Evolutionary conservation across 2,329 filamentous ascomycete species (phyloP).

Genomic region (Colletotrichum sp.): DNA sequence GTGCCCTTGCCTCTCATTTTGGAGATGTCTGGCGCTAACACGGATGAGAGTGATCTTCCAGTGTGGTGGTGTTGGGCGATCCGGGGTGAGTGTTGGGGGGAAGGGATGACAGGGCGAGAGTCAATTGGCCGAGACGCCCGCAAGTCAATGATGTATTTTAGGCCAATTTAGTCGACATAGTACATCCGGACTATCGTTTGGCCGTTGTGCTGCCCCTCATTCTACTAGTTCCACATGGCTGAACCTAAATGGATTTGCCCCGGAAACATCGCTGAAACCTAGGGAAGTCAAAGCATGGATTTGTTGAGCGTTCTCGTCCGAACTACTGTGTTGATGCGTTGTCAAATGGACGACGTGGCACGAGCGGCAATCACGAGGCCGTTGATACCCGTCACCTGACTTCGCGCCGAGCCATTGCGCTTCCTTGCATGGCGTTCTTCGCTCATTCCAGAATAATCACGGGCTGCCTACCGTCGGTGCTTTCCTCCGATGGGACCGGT

Average conservation of each 20-base stretch:
- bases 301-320: not conserved
- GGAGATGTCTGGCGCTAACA: not conserved
- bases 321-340: not conserved
- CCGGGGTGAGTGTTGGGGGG: not conserved
- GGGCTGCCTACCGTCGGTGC: not conserved
- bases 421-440: not conserved
- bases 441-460: not conserved
- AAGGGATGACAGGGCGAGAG: not conserved
- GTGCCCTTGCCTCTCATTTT: slow-evolving; percentile 18
- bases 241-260: not conserved
- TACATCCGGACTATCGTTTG: slow-evolving; percentile 14
- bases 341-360: not conserved
- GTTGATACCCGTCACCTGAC: not conserved
- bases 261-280: slow-evolving; percentile 8
- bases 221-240: not conserved
- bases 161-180: not conserved
- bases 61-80: not conserved
- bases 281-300: not conserved
- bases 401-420: not conserved
- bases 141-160: slow-evolving; percentile 5
- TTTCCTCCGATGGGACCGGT: not conserved
- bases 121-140: slow-evolving; percentile 7
- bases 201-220: not conserved
- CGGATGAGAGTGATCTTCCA: not conserved
- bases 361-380: not conserved